Conservation (phyloP, 495 filamentous ascomycete species). For the Penicillium roqueforti region DNA sequence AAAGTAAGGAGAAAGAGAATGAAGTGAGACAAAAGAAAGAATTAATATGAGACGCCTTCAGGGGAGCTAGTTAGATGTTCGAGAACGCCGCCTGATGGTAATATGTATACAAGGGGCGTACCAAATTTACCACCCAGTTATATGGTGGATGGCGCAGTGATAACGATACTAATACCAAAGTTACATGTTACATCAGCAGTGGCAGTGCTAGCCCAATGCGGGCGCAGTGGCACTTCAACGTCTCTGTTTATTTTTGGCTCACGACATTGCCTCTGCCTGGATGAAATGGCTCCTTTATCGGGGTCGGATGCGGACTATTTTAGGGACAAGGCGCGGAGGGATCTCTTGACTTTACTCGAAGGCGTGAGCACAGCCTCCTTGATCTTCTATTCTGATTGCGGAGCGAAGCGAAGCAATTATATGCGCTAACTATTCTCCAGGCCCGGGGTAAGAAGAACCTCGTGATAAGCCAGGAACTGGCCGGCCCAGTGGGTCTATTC, state of each 20-base stretch:
- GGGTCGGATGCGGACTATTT: slow-evolving; percentile 77
- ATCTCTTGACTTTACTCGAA: slow-evolving; percentile 82
- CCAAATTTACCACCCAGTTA: not conserved
- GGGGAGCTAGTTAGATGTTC: slow-evolving; percentile 9
- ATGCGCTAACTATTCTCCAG: slow-evolving; percentile 48
- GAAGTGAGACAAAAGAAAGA: slow-evolving; percentile 7
- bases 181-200: slow-evolving; percentile 12
- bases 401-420: no score
- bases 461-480: slow-evolving; percentile 84
- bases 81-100: slow-evolving; percentile 12
- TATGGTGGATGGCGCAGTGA: not conserved
- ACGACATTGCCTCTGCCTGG: slow-evolving; percentile 16
- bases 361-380: slow-evolving; percentile 67
- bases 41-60: slow-evolving; percentile 12
- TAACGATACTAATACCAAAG: slow-evolving; percentile 3
- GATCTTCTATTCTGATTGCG: slow-evolving; percentile 4
- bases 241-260: slow-evolving; percentile 21
- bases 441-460: slow-evolving; percentile 98
- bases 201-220: slow-evolving; percentile 11
- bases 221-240: slow-evolving; percentile 10
- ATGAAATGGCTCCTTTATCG: slow-evolving; percentile 54
- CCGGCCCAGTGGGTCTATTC: slow-evolving; percentile 82
- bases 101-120: not conserved
- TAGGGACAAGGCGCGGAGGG: slow-evolving; percentile 76
- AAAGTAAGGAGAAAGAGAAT: slow-evolving; percentile 6